Evolutionary conservation across 495 filamentous ascomycete species (phyloP).

Genomic region (Aspergillus bertholletiae): DNA sequence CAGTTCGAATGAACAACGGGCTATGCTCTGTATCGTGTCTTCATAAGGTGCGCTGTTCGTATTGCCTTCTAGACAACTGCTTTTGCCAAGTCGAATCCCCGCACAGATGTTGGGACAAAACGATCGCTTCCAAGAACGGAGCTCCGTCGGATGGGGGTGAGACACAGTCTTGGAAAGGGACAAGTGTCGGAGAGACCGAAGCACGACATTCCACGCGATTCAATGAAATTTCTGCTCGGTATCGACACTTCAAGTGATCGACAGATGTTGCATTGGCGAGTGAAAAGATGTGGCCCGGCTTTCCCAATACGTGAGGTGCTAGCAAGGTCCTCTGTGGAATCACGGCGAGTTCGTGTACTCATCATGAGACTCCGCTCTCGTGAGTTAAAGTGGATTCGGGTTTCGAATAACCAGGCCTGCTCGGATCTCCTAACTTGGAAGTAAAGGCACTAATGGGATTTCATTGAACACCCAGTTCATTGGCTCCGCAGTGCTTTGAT

Average conservation of each 20-base stretch:
- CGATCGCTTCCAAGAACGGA: constrained; percentile 93
- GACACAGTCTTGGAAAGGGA: not conserved
- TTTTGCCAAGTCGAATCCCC: not conserved
- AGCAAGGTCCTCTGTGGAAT: too few relatives aligned
- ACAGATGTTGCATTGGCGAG: too few relatives aligned
- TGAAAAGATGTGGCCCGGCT: too few relatives aligned
- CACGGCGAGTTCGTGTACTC: too few relatives aligned
- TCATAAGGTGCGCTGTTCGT: not conserved
- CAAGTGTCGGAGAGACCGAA: not conserved
- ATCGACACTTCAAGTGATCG: not conserved
- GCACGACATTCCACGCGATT: not conserved
- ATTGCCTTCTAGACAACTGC: not conserved
- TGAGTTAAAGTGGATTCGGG: not conserved
- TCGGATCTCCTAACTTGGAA: too few relatives aligned
- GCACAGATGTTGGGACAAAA: constrained; percentile 47
- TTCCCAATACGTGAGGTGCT: too few relatives aligned
- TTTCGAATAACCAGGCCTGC: not conserved
- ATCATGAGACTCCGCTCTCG: too few relatives aligned
- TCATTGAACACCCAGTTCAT: not conserved
- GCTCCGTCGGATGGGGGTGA: constrained; percentile 81
- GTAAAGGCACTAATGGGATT: not conserved
- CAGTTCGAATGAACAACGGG: too few relatives aligned
- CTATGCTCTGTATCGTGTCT: not conserved
- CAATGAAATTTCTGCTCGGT: not conserved
- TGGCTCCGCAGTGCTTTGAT: not conserved